phyloP scores from a whole-genome alignment of 352 stramenopile genomes.

The Globisporangium nunn region DNA sequence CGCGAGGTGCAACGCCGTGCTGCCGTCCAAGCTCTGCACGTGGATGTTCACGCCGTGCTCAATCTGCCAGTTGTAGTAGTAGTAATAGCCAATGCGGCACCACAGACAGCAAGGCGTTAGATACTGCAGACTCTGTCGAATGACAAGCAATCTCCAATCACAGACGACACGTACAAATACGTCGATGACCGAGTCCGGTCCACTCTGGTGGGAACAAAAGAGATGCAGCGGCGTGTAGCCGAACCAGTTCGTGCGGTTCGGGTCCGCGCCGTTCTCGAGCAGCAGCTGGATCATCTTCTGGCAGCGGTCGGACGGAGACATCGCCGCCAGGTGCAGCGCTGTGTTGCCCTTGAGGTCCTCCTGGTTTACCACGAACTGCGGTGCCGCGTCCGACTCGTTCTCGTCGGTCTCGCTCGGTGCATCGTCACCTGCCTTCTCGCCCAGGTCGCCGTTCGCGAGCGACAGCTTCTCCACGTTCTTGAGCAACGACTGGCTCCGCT shows the following conservation, averaged over 20 bases:
- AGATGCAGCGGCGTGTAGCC: conserved; percentile 80
- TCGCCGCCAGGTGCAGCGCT: conserved; percentile 74
- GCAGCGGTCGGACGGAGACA: conserved; percentile 70
- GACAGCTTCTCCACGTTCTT: conserved; percentile 9
- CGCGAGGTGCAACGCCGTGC: conserved; percentile 73
- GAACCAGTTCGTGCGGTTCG: conserved; percentile 78
- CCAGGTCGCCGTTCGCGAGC: conserved; percentile 7
- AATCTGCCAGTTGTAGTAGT: conserved; percentile 30
- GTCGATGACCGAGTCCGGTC: conserved; percentile 59
- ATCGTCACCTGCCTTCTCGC: conserved; percentile 3
- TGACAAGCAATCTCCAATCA: neutral
- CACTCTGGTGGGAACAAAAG: conserved; percentile 79
- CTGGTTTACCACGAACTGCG: conserved; percentile 66
- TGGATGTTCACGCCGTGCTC: conserved; percentile 76
- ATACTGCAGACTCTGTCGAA: too few species aligned
- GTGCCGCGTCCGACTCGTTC: conserved; percentile 15
- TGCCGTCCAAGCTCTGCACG: conserved; percentile 75
- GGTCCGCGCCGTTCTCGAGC: conserved; percentile 72
- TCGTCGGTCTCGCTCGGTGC: conserved; percentile 10
- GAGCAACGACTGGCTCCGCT: conserved; percentile 7
- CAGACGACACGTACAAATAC: conserved; percentile 57
- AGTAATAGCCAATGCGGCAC: neutral
- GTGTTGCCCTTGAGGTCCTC: conserved; percentile 83
- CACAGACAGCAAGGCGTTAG: neutral
- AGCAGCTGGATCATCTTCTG: conserved; percentile 80